Evolutionary conservation across 2,329 filamentous ascomycete species (phyloP), one percentile per base, ranked within the genome.

Genomic region (Verticillium nubilum): DNA sequence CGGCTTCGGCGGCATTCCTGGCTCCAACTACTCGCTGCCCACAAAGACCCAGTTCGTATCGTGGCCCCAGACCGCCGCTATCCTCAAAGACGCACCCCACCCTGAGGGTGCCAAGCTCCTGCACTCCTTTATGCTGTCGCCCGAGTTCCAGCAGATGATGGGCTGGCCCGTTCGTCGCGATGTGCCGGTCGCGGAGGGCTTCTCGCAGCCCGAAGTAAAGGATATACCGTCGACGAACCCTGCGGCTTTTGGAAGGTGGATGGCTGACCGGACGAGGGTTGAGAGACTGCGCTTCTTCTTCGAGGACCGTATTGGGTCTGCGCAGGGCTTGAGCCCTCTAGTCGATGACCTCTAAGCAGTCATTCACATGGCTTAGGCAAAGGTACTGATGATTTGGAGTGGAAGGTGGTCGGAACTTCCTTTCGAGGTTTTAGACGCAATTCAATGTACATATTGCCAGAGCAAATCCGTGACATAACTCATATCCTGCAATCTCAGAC

Each of bases 21-120:
- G 63, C 5, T 13, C 73, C 28, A 69, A 67, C 25, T 58, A 67
- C 33, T 61, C 69, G 0, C 65, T 72, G 13, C 76, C 78, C 0
- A 71, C 63, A 13, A 62, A 73, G n/a, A 77, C 71, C 6, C 62
- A 72, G 54, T 81, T 77, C 60, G 75, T 80, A 6, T 72, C 72
- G 3, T 84, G 81, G 81, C 63, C 78, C 0, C 80, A 84, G 63
- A 73, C 67, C 0, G 78, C 69, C 1, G 81, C 73, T 1, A 84
- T 84, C 59, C 69, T 80, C 29, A 76, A 75, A 58, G 69, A 78
- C 29, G 78, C 81, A 0, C 77, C 78, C 0, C 78, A 80, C 56
- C 78, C 78, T 0, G 79, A 83, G 66, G 74, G 74, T 31, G 78
- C 81, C 28, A 83, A 82, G 69, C 68, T 83, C 27, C 72, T 83